Evolutionary conservation across 2,329 filamentous ascomycete species (phyloP).

Genomic region (Apiospora koreana): DNA sequence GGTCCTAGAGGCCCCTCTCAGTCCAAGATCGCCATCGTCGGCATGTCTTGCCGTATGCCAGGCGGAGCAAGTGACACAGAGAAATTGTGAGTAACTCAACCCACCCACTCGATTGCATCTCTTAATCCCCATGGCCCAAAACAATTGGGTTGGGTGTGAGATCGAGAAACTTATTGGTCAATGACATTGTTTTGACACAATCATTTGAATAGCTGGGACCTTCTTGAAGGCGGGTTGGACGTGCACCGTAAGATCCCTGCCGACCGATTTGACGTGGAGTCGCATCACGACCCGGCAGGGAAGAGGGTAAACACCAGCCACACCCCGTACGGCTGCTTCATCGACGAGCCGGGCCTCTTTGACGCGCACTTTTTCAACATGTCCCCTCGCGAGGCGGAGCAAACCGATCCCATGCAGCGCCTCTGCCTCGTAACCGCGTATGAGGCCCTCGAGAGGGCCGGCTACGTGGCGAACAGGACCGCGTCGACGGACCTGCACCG

Average conservation of each 20-base stretch:
- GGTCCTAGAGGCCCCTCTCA: too few relatives aligned
- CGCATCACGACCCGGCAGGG: conserved; percentile 52
- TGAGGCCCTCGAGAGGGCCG: conserved; percentile 69
- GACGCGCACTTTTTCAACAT: conserved; percentile 16
- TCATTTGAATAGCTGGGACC: too few relatives aligned
- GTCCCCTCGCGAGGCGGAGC: conserved; percentile 33
- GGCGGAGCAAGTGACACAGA: conserved; percentile 59
- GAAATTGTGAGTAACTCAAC: too few relatives aligned
- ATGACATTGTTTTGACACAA: too few relatives aligned
- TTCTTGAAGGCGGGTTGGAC: conserved; percentile 62
- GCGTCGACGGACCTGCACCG: conserved; percentile 53
- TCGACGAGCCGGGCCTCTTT: conserved; percentile 14
- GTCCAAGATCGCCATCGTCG: conserved; percentile 65
- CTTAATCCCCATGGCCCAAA: too few relatives aligned
- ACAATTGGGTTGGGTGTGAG: too few relatives aligned
- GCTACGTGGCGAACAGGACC: conserved; percentile 63
- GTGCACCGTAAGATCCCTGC: conserved; percentile 48
- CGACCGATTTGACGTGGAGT: conserved; percentile 13
- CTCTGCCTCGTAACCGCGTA: conserved; percentile 67
- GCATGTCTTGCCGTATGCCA: conserved; percentile 65
- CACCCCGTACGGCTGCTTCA: conserved; percentile 20
- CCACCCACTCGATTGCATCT: too few relatives aligned
- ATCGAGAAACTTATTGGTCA: too few relatives aligned
- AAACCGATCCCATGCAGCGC: conserved; percentile 70
- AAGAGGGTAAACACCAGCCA: conserved; percentile 39